Evolutionary conservation across 352 stramenopile genomes (phyloP), one percentile per base, ranked within the genome.

Genomic region (Globisporangium parvum): DNA sequence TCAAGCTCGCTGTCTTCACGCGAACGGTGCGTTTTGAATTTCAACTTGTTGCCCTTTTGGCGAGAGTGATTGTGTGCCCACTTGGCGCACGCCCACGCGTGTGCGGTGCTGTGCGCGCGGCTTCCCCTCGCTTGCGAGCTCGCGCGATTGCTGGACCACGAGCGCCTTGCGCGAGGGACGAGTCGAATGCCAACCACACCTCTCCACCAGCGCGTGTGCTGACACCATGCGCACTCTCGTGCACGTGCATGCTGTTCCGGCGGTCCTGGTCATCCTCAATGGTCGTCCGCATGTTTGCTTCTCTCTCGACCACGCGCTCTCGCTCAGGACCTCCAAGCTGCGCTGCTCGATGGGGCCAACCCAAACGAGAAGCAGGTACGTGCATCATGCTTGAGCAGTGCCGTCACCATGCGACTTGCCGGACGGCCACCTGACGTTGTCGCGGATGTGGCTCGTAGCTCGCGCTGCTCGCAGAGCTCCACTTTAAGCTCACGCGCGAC

Each of bases 401-500:
- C 14, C 15, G 41, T 47, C 41, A 12, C 41, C 6, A 44, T 59
- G 17, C 9, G 39, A 45, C 15, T 45, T 18, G 20, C 21, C 2
- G 2, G 39, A 18, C 15, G 11, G 2, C 2, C 12, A 15, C 31
- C n/a, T 61, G 31, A 37, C 31, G 10, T 5, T 12, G 6, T 10
- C 12, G 31, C 31, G 31, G 10, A 5, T 37, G 48, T 66, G 49
- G 37, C 54, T 24, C 15, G 31, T 58, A 93, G 82, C 51, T 85
- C 54, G 67, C 80, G 62, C 62, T 93, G 31, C 59, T 93, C 51
- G 82, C 82, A 14, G 82, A 93, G 69, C 44, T 93, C 44, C 82
- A 93, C 61, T 93, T 81, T 60, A 90, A 91, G 69, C 67, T 93
- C 45, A 70, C 77, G 18, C 73, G 82, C 18, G 82, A 93, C 55